These are phyloP conservation scores for Austroboletus novae-zelandiae DNA, from an alignment of 1,284 basidiomycete genomes.

Conservation along the genomic window DNA sequence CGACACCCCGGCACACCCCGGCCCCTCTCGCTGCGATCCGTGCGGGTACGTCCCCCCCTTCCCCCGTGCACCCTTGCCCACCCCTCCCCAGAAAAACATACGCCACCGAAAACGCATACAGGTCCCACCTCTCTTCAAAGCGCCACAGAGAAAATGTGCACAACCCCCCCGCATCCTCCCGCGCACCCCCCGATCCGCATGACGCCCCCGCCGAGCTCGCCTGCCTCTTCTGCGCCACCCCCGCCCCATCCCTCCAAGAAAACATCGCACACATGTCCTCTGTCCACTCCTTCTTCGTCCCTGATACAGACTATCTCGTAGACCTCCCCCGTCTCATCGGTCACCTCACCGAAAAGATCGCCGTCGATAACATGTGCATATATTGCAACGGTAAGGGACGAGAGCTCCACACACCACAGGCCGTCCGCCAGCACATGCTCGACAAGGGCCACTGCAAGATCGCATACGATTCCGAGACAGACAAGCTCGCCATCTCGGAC, in stretches of 20 bases:
- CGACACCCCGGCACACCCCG: conserved; percentile 53
- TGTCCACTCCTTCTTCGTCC: conserved; percentile 93
- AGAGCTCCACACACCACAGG: conserved; percentile 79
- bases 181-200: neutral
- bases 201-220: conserved; percentile 63
- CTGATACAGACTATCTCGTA: conserved; percentile 88
- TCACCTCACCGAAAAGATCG: conserved; percentile 93
- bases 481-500: conserved; percentile 87
- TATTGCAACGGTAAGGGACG: conserved; percentile 81
- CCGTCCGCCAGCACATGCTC: conserved; percentile 90
- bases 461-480: conserved; percentile 80
- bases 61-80: neutral
- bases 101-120: conserved; percentile 86
- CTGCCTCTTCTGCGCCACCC: conserved; percentile 85
- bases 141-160: conserved; percentile 86
- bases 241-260: conserved; percentile 54
- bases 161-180: conserved; percentile 32
- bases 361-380: conserved; percentile 90
- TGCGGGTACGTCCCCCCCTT: conserved; percentile 64
- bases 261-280: conserved; percentile 88
- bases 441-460: conserved; percentile 97
- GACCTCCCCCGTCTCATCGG: conserved; percentile 81
- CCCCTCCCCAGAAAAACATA: conserved; percentile 75
- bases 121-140: conserved; percentile 85
- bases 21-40: conserved; percentile 68